These are phyloP conservation scores for Fusarium pininemorale DNA, from an alignment of 2,329 filamentous ascomycete genomes.

Conservation along the genomic window DNA sequence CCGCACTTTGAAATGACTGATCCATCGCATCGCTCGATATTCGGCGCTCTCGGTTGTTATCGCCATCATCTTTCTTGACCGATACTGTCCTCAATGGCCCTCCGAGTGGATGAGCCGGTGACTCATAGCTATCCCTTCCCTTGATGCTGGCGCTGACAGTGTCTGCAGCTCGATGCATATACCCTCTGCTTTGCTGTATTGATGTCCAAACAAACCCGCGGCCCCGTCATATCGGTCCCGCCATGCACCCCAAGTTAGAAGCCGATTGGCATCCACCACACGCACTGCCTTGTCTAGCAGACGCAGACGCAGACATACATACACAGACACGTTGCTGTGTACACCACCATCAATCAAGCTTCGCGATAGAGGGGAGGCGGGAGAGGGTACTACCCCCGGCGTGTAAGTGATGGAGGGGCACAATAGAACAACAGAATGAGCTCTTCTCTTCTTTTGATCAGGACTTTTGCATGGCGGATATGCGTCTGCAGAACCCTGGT, in stretches of 20 bases:
- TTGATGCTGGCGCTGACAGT: slow-evolving; percentile 31
- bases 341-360: slow-evolving; percentile 30
- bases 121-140: slow-evolving; percentile 37
- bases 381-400: slow-evolving; percentile 24
- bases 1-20: slow-evolving; percentile 12
- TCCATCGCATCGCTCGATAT: slow-evolving; percentile 15
- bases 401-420: slow-evolving; percentile 28
- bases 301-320: not conserved
- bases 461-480: slow-evolving; percentile 22
- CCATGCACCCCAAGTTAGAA: slow-evolving; percentile 36
- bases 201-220: slow-evolving; percentile 44
- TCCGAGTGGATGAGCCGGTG: slow-evolving; percentile 36
- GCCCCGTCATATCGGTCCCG: slow-evolving; percentile 43
- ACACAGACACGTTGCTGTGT: slow-evolving; percentile 36
- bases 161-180: slow-evolving; percentile 33
- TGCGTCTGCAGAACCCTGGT: slow-evolving; percentile 22
- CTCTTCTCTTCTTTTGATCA: slow-evolving; percentile 15
- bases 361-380: slow-evolving; percentile 14
- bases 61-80: not conserved
- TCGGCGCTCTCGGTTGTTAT: not conserved
- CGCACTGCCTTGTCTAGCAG: slow-evolving; percentile 34
- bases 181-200: slow-evolving; percentile 42
- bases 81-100: slow-evolving; percentile 4
- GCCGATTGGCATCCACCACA: slow-evolving; percentile 42
- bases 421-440: slow-evolving; percentile 25